Evolutionary conservation across 2,329 filamentous ascomycete species (phyloP).

Genomic region (Venturia nashicola): DNA sequence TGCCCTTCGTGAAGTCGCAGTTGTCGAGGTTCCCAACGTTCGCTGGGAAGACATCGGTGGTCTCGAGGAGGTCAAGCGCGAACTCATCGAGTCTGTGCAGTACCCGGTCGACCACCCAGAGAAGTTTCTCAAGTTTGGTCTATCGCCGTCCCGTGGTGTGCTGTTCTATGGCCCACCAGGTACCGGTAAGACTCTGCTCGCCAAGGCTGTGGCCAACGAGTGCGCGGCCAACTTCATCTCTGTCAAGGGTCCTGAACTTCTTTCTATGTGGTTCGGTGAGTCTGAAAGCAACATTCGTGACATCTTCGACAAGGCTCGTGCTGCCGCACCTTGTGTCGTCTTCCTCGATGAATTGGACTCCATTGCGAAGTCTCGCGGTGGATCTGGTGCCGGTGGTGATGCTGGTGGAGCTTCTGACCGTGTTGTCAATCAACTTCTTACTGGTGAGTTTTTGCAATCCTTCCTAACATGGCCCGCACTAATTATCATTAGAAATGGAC

Average conservation of each 20-base stretch:
- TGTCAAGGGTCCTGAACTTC: slow-evolving; percentile 92
- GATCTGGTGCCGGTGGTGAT: slow-evolving; percentile 70
- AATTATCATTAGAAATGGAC: slow-evolving; percentile 68
- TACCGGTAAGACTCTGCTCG: slow-evolving; percentile 99
- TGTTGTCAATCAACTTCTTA: slow-evolving; percentile 98
- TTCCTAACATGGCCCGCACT: slow-evolving; percentile 20
- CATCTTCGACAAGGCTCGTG: slow-evolving; percentile 99
- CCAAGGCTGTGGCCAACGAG: slow-evolving; percentile 98
- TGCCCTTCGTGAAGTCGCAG: slow-evolving; percentile 93
- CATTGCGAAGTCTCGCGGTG: slow-evolving; percentile 98
- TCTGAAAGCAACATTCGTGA: slow-evolving; percentile 99
- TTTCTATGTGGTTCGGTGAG: slow-evolving; percentile 99
- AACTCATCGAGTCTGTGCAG: slow-evolving; percentile 97
- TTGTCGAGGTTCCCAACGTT: slow-evolving; percentile 98
- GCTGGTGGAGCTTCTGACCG: slow-evolving; percentile 97
- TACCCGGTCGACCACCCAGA: slow-evolving; percentile 99
- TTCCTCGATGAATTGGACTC: slow-evolving; percentile 98
- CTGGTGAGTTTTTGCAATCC: slow-evolving; percentile 48
- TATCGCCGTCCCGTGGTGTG: slow-evolving; percentile 95
- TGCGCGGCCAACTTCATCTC: slow-evolving; percentile 99
- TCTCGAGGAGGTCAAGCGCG: slow-evolving; percentile 95
- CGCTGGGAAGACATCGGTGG: slow-evolving; percentile 99
- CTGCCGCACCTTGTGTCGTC: slow-evolving; percentile 93
- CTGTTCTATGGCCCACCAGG: slow-evolving; percentile 97
- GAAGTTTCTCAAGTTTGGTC: slow-evolving; percentile 99